Evolutionary conservation across 2,329 filamentous ascomycete genomes (phyloP).

Genomic region (Xylaria sp.): DNA sequence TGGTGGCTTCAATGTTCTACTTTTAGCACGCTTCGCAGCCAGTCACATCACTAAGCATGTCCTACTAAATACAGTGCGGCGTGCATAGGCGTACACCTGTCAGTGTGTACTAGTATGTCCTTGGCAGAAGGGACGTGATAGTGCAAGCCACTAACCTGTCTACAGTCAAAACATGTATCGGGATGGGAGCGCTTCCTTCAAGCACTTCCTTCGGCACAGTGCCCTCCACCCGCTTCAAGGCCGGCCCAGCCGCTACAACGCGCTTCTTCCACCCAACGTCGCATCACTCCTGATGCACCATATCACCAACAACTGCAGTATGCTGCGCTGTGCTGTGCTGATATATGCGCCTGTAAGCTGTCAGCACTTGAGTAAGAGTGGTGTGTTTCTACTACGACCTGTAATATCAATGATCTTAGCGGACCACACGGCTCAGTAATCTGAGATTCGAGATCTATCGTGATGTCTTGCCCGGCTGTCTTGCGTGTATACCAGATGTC

Average conservation of each 20-base stretch:
- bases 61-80: neutral
- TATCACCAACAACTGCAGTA: conserved; percentile 10
- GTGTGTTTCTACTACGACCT: conserved; percentile 15
- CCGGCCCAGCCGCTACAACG: neutral
- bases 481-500: neutral
- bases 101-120: neutral
- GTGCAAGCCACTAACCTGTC: neutral
- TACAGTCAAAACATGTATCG: neutral
- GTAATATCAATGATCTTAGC: conserved; percentile 10
- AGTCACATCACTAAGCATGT: conserved; percentile 7
- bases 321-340: conserved; percentile 14
- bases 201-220: conserved; percentile 12
- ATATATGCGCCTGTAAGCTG: conserved; percentile 28
- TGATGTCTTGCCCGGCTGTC: conserved; percentile 17
- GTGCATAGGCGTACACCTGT: neutral
- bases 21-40: conserved; percentile 4
- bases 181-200: neutral
- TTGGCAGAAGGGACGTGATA: neutral
- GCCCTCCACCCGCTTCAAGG: conserved; percentile 7
- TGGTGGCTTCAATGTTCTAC: neutral
- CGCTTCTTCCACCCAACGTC: conserved; percentile 18
- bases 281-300: conserved; percentile 14
- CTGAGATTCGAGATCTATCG: conserved; percentile 2
- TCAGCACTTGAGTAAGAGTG: conserved; percentile 28
- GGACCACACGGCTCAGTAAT: conserved; percentile 7